phyloP scores from a whole-genome alignment of 352 stramenopile genomes.

The Globisporangium heterothallicum region DNA sequence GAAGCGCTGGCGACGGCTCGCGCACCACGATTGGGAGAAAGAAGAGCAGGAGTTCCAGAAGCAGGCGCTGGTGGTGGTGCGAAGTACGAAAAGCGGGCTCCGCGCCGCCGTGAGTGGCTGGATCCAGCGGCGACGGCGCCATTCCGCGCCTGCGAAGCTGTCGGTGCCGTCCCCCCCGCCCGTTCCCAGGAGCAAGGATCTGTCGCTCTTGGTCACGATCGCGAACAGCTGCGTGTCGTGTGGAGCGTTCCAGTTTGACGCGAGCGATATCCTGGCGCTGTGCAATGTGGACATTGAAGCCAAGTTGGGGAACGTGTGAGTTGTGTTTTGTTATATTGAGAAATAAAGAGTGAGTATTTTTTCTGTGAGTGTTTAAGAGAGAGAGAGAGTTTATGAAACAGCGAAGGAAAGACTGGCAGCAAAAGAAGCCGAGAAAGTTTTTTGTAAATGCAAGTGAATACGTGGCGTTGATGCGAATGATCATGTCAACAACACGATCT shows the following conservation, averaged over 20 bases:
- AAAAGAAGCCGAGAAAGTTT: no score
- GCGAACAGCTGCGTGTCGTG: slow-evolving; percentile 65
- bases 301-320: neutral
- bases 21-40: slow-evolving; percentile 59
- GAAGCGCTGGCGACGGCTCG: slow-evolving; percentile 66
- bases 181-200: slow-evolving; percentile 23
- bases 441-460: no score
- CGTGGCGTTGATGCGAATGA: no score
- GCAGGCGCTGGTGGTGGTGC: neutral
- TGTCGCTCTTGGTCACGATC: slow-evolving; percentile 54
- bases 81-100: slow-evolving; percentile 5
- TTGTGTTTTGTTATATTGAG: no score
- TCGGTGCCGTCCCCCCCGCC: slow-evolving; percentile 39
- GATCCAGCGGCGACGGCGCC: slow-evolving; percentile 13
- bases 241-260: slow-evolving; percentile 45
- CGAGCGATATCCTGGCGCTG: slow-evolving; percentile 44
- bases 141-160: slow-evolving; percentile 18
- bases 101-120: slow-evolving; percentile 20
- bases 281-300: slow-evolving; percentile 48
- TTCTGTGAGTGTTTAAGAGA: no score
- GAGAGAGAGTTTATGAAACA: no score
- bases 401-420: no score
- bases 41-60: slow-evolving; percentile 37
- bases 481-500: no score
- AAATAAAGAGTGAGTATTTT: no score